These are phyloP conservation scores for Fragilariopsis cylindrus DNA, from an alignment of 108 stramenopile genomes.

Conservation along the genomic window DNA sequence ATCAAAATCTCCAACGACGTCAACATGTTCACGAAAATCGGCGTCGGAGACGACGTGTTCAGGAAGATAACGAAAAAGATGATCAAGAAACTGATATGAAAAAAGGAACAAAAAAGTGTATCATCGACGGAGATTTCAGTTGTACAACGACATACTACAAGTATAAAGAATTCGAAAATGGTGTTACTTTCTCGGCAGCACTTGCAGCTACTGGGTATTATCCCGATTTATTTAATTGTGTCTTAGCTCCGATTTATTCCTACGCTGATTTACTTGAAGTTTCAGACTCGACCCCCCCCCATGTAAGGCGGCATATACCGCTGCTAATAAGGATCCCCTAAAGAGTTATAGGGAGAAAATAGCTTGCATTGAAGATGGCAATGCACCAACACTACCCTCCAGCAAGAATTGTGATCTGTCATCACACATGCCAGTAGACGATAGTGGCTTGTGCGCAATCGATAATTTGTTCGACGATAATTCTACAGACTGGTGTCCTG, in stretches of 20 bases:
- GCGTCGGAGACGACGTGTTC: neutral
- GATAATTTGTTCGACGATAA: neutral
- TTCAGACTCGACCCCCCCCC: neutral
- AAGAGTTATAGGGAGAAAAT: neutral
- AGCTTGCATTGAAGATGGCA: neutral
- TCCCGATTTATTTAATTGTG: neutral
- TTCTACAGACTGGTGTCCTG: constrained; percentile 3
- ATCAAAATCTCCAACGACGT: too few species aligned
- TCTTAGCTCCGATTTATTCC: neutral
- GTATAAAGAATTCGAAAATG: constrained; percentile 9
- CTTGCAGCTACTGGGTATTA: neutral
- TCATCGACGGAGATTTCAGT: neutral
- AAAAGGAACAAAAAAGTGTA: neutral
- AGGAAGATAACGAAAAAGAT: neutral
- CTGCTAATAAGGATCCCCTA: neutral
- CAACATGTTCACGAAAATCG: too few species aligned
- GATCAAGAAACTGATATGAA: neutral
- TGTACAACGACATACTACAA: neutral
- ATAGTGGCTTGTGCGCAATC: neutral
- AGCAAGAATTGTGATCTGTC: neutral
- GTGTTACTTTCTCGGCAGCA: constrained; percentile 7
- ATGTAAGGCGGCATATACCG: constrained; percentile 12
- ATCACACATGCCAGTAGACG: neutral
- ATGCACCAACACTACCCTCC: neutral
- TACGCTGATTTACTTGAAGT: neutral